Base-by-base conservation (phyloP, 2,329 filamentous ascomycete species). In the Sphaerulina populicola region DNA sequence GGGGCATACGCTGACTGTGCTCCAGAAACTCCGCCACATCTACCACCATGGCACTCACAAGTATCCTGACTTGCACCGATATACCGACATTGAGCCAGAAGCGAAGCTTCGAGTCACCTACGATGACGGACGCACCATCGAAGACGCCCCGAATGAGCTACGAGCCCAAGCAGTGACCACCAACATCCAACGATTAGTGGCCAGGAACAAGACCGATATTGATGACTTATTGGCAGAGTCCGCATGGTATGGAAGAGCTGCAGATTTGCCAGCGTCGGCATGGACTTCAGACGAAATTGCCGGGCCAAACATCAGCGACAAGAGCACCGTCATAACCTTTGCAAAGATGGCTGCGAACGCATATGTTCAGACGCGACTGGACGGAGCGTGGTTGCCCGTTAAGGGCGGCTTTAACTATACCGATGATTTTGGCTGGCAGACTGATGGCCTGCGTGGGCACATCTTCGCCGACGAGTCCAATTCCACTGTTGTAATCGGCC, bases 301-400 rank as follows among this genome's bases (percentile, higher is more conserved):
- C 0, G 86, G 83, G 0, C 93, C 93, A 2, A 84, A 97, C 67
- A 72, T 94, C 41, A 87, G 85, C 3, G 86, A 96, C 67, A 93
- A 88, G 69, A 78, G 85, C 54, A 95, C 88, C 0, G 77, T 98
- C 10, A 66, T 97, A 58, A 88, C 78, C 43, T 79, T 97, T 64
- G 91, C 93, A 0, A 81, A 85, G 60, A 94, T 97, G 81, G 85
- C 90, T 0, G 81, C 88, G 44, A 82, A 97, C 65, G 89, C 93
- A 31, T 98, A 98, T 65, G 85, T 94, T 10, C 74, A 85, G 51
- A 78, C 80, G 46, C 83, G 86, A 3, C 76, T 77, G 9, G 77
- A 82, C 44, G 80, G 82, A 2, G 84, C 94, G 57, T 97, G 93
- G 91, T 76, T 88, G 57, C 86, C 90, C 57, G 82, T 94, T 2